These are phyloP conservation scores for Elsinoe perseae DNA, from an alignment of 2,329 filamentous ascomycete genomes.

Conservation along the genomic window DNA sequence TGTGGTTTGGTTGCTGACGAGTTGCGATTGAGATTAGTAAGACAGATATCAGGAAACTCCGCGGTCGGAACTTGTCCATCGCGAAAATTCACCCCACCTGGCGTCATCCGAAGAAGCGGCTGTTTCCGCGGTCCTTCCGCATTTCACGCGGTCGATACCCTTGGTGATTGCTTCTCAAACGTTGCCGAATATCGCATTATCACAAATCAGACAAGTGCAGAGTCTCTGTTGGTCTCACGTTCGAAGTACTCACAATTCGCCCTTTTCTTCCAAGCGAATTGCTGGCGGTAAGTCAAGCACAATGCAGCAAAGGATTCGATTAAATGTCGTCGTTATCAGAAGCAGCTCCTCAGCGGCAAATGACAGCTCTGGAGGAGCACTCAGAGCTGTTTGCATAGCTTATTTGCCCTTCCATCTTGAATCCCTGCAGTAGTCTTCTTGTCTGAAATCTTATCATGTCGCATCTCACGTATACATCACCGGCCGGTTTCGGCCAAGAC, in stretches of 20 bases:
- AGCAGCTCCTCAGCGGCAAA: no score
- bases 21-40: not conserved
- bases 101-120: not conserved
- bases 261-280: no score
- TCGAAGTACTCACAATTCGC: no score
- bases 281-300: no score
- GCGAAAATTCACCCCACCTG: slow-evolving; percentile 13
- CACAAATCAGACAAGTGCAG: no score
- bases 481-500: not conserved
- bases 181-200: no score
- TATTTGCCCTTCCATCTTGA: not conserved
- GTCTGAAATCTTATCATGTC: not conserved
- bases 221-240: no score
- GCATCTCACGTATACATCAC: not conserved
- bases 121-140: not conserved
- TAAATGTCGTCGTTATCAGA: no score
- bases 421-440: not conserved
- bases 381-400: not conserved
- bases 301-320: no score
- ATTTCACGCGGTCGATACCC: not conserved
- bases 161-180: no score
- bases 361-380: no score
- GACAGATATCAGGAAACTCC: not conserved
- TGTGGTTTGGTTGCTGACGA: not conserved
- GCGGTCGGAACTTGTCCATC: slow-evolving; percentile 7